Percentiles rank a stretch among this genome's conserved stretches.
Evolutionary conservation across 306 rosid species (phyloP).

Genomic region (Rubus idaeus): DNA sequence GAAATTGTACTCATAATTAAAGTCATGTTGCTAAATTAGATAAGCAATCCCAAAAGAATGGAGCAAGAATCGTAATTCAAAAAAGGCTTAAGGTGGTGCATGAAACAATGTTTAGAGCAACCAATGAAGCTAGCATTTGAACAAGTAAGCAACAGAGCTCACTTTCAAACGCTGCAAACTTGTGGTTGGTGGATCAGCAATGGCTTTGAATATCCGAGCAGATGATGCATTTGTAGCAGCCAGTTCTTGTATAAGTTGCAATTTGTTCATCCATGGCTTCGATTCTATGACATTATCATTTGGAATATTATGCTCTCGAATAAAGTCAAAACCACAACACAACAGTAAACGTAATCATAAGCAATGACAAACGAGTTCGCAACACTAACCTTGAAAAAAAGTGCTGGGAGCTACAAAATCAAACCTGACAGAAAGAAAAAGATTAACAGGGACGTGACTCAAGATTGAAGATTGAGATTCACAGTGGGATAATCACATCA

Average conservation of each 20-base stretch:
- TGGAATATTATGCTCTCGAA: neutral
- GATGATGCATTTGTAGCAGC: conserved; percentile 57
- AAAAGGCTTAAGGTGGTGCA: neutral
- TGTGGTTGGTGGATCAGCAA: conserved; percentile 98
- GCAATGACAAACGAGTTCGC: neutral
- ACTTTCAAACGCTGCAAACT: conserved; percentile 99
- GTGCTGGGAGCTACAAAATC: conserved; percentile 92
- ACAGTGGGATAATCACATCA: neutral
- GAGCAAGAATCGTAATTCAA: neutral
- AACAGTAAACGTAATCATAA: neutral
- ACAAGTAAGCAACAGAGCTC: neutral
- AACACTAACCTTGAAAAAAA: conserved; percentile 62
- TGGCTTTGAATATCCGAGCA: conserved; percentile 82
- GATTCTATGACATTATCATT: conserved; percentile 38
- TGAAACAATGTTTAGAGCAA: neutral
- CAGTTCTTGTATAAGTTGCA: conserved; percentile 51
- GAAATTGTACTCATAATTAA: neutral
- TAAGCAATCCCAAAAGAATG: neutral
- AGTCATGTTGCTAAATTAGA: neutral
- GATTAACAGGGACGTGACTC: neutral
- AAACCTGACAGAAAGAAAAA: conserved; percentile 43
- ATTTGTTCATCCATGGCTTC: conserved; percentile 92
- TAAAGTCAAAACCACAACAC: neutral
- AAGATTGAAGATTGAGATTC: neutral
- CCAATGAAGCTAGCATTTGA: neutral